phyloP scores from a whole-genome alignment of 352 stramenopile species.

The Globisporangium nunn region DNA sequence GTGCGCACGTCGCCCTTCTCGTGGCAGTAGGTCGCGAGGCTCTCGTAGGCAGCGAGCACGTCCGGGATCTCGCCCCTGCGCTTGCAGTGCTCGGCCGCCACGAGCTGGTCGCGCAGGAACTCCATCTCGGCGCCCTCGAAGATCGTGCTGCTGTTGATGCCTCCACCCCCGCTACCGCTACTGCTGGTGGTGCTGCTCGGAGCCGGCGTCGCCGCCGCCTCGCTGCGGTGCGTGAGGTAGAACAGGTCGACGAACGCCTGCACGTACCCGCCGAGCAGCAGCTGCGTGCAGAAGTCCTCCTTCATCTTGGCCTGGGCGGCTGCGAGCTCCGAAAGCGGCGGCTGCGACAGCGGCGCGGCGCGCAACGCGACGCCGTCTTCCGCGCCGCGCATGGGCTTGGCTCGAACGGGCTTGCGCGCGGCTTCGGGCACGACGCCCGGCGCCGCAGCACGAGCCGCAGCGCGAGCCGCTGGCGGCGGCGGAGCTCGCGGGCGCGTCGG shows the following conservation, averaged over 20 bases:
- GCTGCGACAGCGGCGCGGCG: not conserved
- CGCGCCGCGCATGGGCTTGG: slow-evolving; percentile 46
- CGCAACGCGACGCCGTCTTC: slow-evolving; percentile 1
- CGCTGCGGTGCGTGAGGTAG: slow-evolving; percentile 87
- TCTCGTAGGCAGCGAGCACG: slow-evolving; percentile 47
- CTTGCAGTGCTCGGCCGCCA: slow-evolving; percentile 82
- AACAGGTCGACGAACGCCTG: slow-evolving; percentile 94
- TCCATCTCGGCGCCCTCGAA: slow-evolving; percentile 49
- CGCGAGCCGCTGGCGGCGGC: not conserved
- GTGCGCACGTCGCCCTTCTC: slow-evolving; percentile 83
- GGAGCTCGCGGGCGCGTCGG: too few species aligned
- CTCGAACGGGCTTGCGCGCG: slow-evolving; percentile 41
- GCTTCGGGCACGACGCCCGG: slow-evolving; percentile 27
- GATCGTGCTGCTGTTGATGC: slow-evolving; percentile 5
- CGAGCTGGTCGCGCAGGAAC: slow-evolving; percentile 87
- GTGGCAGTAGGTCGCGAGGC: slow-evolving; percentile 54
- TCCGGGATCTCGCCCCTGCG: slow-evolving; percentile 73
- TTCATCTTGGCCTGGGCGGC: slow-evolving; percentile 51
- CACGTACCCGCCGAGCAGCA: slow-evolving; percentile 87
- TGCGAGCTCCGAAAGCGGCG: not conserved
- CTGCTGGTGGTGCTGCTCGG: not conserved
- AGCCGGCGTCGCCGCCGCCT: slow-evolving; percentile 5
- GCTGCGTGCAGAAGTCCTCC: slow-evolving; percentile 77
- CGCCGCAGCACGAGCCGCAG: too few species aligned
- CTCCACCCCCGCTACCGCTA: not conserved